phyloP scores from a whole-genome alignment of 2,329 filamentous ascomycete species.

The Phoma herbarum region DNA sequence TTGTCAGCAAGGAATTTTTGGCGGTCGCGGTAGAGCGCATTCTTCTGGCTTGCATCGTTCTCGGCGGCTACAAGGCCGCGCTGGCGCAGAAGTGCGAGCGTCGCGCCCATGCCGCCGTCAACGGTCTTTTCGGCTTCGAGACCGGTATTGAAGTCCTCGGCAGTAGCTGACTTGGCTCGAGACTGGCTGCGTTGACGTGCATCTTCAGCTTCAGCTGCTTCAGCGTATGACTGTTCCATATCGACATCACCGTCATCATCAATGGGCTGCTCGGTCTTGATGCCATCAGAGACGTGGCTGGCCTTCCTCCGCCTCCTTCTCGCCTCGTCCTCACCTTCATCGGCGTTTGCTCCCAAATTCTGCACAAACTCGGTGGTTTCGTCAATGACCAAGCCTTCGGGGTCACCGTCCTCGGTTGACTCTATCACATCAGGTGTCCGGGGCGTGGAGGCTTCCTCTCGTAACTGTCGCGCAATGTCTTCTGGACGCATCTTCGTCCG shows the following conservation, averaged over 20 bases:
- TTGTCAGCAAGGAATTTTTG: constrained; percentile 83
- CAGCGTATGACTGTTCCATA: constrained; percentile 63
- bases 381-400: constrained; percentile 86
- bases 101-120: constrained; percentile 79
- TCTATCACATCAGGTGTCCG: constrained; percentile 61
- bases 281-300: constrained; percentile 38
- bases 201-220: constrained; percentile 60
- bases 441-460: constrained; percentile 65
- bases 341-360: constrained; percentile 68
- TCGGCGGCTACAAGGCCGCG: constrained; percentile 80
- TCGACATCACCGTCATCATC: constrained; percentile 64
- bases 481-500: constrained; percentile 86
- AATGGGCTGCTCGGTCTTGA: constrained; percentile 39
- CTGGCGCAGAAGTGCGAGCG: constrained; percentile 82
- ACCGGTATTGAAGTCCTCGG: constrained; percentile 70
- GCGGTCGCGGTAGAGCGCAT: constrained; percentile 73
- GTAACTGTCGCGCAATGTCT: constrained; percentile 83
- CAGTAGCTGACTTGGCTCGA: constrained; percentile 55
- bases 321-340: constrained; percentile 41
- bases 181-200: constrained; percentile 40
- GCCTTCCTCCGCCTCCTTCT: constrained; percentile 61
- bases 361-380: constrained; percentile 96
- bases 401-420: constrained; percentile 65
- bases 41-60: constrained; percentile 68
- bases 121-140: constrained; percentile 87